phyloP scores from a whole-genome alignment of 495 filamentous ascomycete species.

The Neurospora sp. region DNA sequence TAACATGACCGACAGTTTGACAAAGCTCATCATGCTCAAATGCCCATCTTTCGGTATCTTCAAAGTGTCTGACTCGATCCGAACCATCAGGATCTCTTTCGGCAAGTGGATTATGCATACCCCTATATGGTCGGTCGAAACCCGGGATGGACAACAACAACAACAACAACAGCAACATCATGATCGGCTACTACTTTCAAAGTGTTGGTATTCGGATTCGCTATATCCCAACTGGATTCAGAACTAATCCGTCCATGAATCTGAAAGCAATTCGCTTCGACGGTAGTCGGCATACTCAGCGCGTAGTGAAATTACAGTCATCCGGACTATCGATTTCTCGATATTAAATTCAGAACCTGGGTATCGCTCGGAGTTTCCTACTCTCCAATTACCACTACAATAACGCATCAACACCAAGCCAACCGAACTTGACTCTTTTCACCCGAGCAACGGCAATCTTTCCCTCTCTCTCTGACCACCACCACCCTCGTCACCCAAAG shows the following conservation, averaged over 20 bases:
- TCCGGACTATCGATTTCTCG: background rate
- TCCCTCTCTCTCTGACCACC: background rate
- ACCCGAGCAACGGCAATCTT: background rate
- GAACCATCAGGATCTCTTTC: background rate
- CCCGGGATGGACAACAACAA: background rate
- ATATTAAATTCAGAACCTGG: background rate
- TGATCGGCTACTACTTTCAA: background rate
- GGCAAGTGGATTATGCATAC: background rate
- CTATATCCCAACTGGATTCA: background rate
- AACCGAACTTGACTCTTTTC: background rate
- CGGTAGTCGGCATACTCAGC: background rate
- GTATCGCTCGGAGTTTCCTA: background rate
- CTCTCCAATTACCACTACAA: too few species aligned
- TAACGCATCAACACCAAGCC: background rate
- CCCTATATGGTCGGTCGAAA: background rate
- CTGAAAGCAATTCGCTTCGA: background rate
- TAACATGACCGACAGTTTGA: background rate
- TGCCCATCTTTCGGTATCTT: background rate
- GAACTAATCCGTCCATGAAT: background rate
- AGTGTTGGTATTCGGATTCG: background rate
- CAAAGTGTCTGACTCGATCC: background rate
- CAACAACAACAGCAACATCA: too few species aligned
- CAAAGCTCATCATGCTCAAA: background rate
- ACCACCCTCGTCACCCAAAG: constrained; percentile 27
- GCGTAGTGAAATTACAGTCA: background rate